Percentiles rank a stretch among this genome's conserved stretches.
These are phyloP conservation scores for Geranium brycei DNA, from an alignment of 345 rosid species.

Conservation along the genomic window DNA sequence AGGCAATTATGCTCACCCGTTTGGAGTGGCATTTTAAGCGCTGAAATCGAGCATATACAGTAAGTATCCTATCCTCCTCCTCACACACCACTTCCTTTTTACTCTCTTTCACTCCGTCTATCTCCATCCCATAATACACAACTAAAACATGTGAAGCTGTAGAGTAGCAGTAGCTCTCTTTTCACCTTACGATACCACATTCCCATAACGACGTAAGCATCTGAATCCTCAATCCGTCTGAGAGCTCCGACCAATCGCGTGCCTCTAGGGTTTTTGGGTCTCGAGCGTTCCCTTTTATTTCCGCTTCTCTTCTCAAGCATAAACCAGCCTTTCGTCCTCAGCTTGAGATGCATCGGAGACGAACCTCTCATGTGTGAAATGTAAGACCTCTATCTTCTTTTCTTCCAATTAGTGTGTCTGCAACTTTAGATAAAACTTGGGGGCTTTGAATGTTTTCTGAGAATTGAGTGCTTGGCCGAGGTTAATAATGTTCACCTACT, in stretches of 20 bases:
- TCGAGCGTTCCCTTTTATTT: too few species aligned
- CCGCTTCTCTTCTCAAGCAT: neutral
- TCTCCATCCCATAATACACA: too few species aligned
- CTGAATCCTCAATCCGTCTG: neutral
- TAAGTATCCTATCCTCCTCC: neutral
- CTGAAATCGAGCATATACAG: constrained; percentile 19
- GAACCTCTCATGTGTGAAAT: neutral
- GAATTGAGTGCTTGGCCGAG: too few species aligned
- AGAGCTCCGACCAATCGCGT: constrained; percentile 20
- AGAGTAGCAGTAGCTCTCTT: neutral
- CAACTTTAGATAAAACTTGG: neutral
- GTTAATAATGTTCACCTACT: too few species aligned
- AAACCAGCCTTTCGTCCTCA: neutral
- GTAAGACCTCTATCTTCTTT: neutral
- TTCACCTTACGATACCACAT: constrained; percentile 16
- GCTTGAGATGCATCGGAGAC: constrained; percentile 8
- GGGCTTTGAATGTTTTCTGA: neutral
- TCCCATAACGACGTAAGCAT: constrained; percentile 12
- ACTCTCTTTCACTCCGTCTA: neutral
- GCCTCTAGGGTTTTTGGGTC: constrained; percentile 3
- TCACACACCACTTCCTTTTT: neutral
- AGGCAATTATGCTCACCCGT: constrained; percentile 5
- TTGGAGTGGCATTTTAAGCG: constrained; percentile 28
- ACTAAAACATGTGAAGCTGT: too few species aligned
- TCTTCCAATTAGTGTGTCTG: neutral